These are phyloP conservation scores for Colletotrichum sp. DNA, from an alignment of 2,329 filamentous ascomycete genomes.

Conservation along the genomic window DNA sequence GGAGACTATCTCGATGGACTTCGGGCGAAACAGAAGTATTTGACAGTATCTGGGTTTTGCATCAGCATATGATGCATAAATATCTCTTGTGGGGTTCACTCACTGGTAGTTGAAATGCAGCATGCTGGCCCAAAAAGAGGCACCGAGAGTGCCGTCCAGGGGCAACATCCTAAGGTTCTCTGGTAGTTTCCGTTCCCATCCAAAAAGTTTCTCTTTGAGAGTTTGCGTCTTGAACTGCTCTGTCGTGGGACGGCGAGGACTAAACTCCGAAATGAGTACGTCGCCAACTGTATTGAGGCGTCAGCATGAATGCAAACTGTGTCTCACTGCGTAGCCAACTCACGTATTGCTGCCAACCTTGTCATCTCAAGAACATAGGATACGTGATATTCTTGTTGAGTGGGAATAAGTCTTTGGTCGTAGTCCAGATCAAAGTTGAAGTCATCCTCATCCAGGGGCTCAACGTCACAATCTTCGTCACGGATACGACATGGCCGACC, in stretches of 20 bases:
- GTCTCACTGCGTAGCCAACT: background rate
- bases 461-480: conserved; percentile 42
- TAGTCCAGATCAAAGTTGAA: conserved; percentile 33
- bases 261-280: background rate
- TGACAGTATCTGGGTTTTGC: background rate
- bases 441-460: conserved; percentile 33
- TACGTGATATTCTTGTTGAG: conserved; percentile 34
- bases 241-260: background rate
- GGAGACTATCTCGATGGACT: background rate
- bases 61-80: background rate
- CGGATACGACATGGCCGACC: conserved; percentile 39
- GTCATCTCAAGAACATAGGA: conserved; percentile 41
- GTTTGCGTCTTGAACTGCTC: background rate
- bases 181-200: background rate
- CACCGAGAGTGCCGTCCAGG: background rate
- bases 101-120: background rate
- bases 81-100: background rate
- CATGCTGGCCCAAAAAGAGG: conserved; percentile 1
- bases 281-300: background rate
- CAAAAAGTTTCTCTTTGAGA: background rate
- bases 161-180: background rate
- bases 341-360: conserved; percentile 35
- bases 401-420: background rate
- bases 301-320: background rate
- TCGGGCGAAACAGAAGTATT: background rate